These are phyloP conservation scores for Gastrodia elata DNA, from an alignment of 106 monocot genomes.

Conservation along the genomic window DNA sequence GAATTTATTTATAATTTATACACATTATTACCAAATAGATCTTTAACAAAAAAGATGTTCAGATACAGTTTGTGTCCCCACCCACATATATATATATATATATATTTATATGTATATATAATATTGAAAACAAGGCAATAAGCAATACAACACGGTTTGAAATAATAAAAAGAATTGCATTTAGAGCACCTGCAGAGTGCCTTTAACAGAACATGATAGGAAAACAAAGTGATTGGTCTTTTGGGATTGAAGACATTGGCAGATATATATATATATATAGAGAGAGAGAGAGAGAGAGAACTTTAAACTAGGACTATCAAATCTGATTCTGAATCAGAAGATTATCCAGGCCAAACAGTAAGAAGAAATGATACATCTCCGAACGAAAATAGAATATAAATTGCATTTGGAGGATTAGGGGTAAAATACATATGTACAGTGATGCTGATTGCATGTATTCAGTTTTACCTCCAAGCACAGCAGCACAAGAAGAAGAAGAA, in stretches of 20 bases:
- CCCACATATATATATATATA: no score
- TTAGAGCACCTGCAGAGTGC: background rate
- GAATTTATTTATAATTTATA: background rate
- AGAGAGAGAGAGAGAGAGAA: no score
- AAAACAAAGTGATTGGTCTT: background rate
- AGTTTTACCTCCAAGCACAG: background rate
- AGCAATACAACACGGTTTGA: background rate
- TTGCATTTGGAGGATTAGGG: conserved; percentile 3
- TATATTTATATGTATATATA: no score
- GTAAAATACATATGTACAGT: conserved; percentile 12
- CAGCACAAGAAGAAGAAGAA: conserved; percentile 6
- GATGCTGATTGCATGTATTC: background rate
- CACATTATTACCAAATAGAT: background rate
- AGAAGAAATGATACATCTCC: background rate
- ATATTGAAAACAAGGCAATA: conserved; percentile 2
- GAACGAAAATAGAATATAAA: background rate
- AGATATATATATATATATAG: conserved; percentile 2
- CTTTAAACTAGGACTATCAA: background rate
- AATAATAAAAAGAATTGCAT: conserved; percentile 6
- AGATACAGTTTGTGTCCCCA: background rate
- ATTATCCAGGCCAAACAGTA: background rate
- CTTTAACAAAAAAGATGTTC: background rate
- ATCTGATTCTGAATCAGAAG: background rate
- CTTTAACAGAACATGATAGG: background rate
- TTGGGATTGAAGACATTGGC: background rate